Conservation (phyloP, 768 basidiomycete genomes). For the Tephrocybe rancida region DNA sequence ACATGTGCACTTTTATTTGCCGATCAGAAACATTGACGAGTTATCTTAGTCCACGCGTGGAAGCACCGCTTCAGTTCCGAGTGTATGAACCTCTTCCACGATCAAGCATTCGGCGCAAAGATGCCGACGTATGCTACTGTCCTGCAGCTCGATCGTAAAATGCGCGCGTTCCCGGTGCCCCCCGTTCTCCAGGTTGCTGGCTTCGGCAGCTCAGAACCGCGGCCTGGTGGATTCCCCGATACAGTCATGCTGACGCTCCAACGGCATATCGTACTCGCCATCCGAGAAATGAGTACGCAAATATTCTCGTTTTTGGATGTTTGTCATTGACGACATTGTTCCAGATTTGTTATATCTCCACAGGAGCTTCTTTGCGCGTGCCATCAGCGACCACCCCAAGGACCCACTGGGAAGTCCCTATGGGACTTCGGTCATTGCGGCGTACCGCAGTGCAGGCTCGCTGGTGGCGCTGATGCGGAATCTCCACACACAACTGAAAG, state of each 20-base stretch:
- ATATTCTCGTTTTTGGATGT: background rate
- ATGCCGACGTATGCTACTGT: constrained; percentile 69
- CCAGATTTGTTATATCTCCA: constrained; percentile 72
- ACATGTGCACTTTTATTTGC: background rate
- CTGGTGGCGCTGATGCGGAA: constrained; percentile 73
- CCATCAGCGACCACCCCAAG: constrained; percentile 72
- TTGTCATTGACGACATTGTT: background rate
- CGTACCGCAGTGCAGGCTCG: constrained; percentile 73
- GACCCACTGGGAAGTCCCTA: constrained; percentile 75
- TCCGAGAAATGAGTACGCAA: constrained; percentile 67
- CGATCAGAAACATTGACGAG: constrained; percentile 1
- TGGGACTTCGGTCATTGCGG: constrained; percentile 73
- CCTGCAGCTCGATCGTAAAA: constrained; percentile 66
- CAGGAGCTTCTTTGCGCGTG: constrained; percentile 73
- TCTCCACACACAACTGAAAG: constrained; percentile 63
- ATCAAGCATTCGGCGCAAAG: constrained; percentile 73
- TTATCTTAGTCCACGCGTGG: constrained; percentile 58
- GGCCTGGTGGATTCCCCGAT: constrained; percentile 46
- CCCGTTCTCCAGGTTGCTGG: constrained; percentile 68
- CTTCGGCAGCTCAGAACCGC: constrained; percentile 57
- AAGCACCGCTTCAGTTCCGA: constrained; percentile 70
- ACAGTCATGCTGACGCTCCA: constrained; percentile 60
- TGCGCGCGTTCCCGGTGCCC: constrained; percentile 70
- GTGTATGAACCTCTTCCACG: constrained; percentile 69
- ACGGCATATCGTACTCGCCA: constrained; percentile 67